Evolutionary conservation across 495 filamentous ascomycete species (phyloP).

Genomic region (Penicillium longicatenatum): DNA sequence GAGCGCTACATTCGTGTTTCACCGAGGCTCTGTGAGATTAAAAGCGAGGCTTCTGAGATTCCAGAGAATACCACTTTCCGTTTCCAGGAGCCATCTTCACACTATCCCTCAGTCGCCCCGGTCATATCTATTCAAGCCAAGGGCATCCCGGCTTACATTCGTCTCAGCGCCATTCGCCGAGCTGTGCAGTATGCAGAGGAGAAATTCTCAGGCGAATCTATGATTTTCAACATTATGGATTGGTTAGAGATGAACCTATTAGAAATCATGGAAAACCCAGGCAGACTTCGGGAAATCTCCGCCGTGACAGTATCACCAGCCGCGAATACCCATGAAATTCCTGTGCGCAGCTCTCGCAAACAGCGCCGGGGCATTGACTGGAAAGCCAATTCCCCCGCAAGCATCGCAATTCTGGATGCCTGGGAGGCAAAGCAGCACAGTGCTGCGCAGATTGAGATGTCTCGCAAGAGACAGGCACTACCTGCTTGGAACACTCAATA

Average conservation of each 20-base stretch:
- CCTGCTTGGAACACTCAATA: conserved; percentile 88
- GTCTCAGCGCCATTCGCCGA: conserved; percentile 82
- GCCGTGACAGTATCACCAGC: conserved; percentile 50
- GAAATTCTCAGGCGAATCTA: conserved; percentile 74
- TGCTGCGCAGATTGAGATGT: conserved; percentile 68
- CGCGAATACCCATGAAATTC: conserved; percentile 30
- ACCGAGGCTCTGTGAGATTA: conserved; percentile 64
- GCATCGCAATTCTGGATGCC: conserved; percentile 45
- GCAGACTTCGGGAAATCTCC: conserved; percentile 78
- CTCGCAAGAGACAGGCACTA: conserved; percentile 65
- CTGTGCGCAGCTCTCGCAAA: conserved; percentile 54
- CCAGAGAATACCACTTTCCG: conserved; percentile 45
- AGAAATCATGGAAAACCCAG: conserved; percentile 76
- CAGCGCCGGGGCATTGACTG: conserved; percentile 42
- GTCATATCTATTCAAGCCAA: conserved; percentile 66
- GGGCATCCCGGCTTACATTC: conserved; percentile 85
- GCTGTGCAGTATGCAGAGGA: conserved; percentile 66
- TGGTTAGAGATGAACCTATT: conserved; percentile 84
- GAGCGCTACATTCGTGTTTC: conserved; percentile 60
- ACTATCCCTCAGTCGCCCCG: conserved; percentile 78
- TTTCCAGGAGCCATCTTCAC: conserved; percentile 50
- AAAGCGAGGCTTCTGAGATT: conserved; percentile 45
- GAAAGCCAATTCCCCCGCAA: conserved; percentile 37
- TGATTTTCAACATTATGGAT: conserved; percentile 86
- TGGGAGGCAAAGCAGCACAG: conserved; percentile 58